Base-by-base conservation (phyloP, 2,329 filamentous ascomycete genomes). In the Uncinocarpus reesii region DNA sequence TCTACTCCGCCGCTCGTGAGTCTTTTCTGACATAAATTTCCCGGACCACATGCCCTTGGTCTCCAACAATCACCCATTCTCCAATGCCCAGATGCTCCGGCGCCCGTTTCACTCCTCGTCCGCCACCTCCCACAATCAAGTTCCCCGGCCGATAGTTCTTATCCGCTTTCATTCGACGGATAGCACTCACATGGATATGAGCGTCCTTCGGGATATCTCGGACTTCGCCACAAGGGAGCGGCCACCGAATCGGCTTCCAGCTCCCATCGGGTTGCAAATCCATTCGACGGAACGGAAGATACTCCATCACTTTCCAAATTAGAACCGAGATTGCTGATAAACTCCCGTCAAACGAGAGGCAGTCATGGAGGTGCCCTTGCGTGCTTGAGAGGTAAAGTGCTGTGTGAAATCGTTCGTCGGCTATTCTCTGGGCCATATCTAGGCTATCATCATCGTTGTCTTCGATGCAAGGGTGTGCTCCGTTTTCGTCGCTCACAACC, bases 221-320 rank as follows among this genome's bases (percentile, higher is more conserved):
- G 0, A 83, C 79, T 64, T 90, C 85, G 7, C 86, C 86, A 24
- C 80, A 77, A 0, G 86, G 86, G 2, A 90, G 67, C 0, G 86
- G 86, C 83, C 85, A 90, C 7, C 80, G 73, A 55, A 92, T 90
- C 0, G 84, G 81, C 62, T 79, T 81, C 86, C 86, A 92, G 0
- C 78, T 79, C 0, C 84, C 84, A 53, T 89, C 82, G 0, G 70
- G 51, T 52, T 80, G 79, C 6, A 90, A 68, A 56, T 90, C 86
- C 83, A 92, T 89, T 20, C 86, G 74, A 1, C 83, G 76, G 66
- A 90, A 89, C 0, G 86, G 86, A 20, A 90, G 69, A 61, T 83
- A 88, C 59, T 90, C 86, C 84, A 90, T 86, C 18, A 86, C 62
- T 29, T 80, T 83, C 85, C 85, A 90, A 1, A 73, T 75, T 0